Evolutionary conservation across 2,329 filamentous ascomycete species (phyloP).

Genomic region (Calonectria hongkongensis): DNA sequence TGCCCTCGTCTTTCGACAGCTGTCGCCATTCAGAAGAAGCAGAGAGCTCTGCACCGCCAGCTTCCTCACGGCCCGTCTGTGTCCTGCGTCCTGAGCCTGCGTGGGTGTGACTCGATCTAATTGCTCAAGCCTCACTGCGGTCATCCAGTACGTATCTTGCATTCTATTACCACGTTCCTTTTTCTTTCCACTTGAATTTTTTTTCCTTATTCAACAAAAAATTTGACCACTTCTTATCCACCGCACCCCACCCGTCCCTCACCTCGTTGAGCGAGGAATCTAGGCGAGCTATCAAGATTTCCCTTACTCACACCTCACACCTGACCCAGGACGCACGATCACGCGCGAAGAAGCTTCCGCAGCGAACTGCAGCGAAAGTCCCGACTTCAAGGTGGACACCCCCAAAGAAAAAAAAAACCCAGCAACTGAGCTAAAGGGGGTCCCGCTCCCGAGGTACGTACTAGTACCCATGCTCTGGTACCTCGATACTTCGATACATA

Average conservation of each 20-base stretch:
- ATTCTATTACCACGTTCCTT: conserved; percentile 18
- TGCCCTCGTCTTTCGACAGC: conserved; percentile 39
- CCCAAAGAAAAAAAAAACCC: conserved; percentile 22
- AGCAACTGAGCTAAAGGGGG: conserved; percentile 21
- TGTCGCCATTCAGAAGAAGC: conserved; percentile 9
- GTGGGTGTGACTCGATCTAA: conserved; percentile 33
- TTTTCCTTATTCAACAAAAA: conserved; percentile 16
- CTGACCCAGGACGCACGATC: conserved; percentile 29
- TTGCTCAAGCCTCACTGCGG: conserved; percentile 27
- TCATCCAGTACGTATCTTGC: conserved; percentile 30
- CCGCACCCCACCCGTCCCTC: conserved; percentile 28
- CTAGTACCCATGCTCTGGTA: conserved; percentile 36
- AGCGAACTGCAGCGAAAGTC: conserved; percentile 25
- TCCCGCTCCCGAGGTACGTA: conserved; percentile 47
- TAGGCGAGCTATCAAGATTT: conserved; percentile 23
- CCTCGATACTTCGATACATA: conserved; percentile 40
- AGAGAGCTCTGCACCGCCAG: conserved; percentile 2
- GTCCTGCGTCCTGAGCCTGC: conserved; percentile 26
- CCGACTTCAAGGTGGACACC: conserved; percentile 29
- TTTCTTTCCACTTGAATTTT: conserved; percentile 12
- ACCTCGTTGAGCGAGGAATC: conserved; percentile 26
- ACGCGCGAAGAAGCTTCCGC: conserved; percentile 29
- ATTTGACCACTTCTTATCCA: conserved; percentile 10
- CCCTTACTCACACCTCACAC: conserved; percentile 33
- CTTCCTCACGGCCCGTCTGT: conserved; percentile 4